Base-by-base conservation (phyloP, 2,329 filamentous ascomycete species). In the Aspergillus transmontanensis region DNA sequence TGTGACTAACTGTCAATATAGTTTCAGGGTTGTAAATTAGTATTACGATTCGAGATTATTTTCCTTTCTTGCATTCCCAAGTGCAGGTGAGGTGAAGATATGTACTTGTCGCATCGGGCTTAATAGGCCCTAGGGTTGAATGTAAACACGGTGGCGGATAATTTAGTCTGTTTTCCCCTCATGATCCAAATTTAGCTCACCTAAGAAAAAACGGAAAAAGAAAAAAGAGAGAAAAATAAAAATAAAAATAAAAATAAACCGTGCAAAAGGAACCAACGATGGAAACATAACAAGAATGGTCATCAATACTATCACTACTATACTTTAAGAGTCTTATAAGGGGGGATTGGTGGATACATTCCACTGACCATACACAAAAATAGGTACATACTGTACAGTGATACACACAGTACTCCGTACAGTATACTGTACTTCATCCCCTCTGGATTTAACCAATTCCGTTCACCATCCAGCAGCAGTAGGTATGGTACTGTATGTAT, bases 131-230 rank as follows among this genome's bases (percentile, higher is more conserved):
- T 26, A 23, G 21, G 21, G 21, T 32, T 11, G 19, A 10, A n/a
- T 21, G 11, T 9, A 34, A 50, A 28, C 26, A 51, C n/a, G 28
- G 16, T 34, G 48, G 48, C 28, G 48, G 48, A 51, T 50, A 32
- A 32, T 32, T 51, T 51, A 32, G 48, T 51, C 21, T 51, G 48
- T 32, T n/a, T 51, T 21, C 48, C 48, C 48, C 16, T 51, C 48
- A 21, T 51, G 48, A 34, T 51, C 48, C 48, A 51, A 51, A 51
- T 51, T 51, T 51, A 51, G 48, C 48, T 21, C 48, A n/a, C 16
- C 26, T 19, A 2, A 10, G 30, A 28, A 14, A 16, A 23, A 28
- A 28, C 26, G 26, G 26, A 28, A 32, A 32, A 51, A 51, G 11
- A n/a, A n/a, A 32, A 28, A 19, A 50, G n/a, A 23, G 11, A 26